These are phyloP conservation scores for Strobilomyces confusus DNA, from an alignment of 768 basidiomycete genomes.

Conservation along the genomic window DNA sequence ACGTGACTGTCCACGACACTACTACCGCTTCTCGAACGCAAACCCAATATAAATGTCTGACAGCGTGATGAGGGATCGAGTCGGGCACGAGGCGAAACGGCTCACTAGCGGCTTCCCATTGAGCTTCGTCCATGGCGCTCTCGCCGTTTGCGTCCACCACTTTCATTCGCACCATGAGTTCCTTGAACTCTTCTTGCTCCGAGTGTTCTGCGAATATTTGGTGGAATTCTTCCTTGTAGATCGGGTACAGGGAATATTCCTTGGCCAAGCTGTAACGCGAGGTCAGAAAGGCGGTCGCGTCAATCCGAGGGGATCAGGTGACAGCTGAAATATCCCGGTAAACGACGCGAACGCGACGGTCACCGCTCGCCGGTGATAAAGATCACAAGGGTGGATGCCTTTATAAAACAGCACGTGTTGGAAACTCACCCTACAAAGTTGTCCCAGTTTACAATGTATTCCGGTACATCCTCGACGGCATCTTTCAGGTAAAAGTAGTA, in stretches of 20 bases:
- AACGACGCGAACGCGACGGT: no score
- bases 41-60: conserved; percentile 93
- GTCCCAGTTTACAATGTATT: conserved; percentile 96
- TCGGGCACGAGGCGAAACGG: conserved; percentile 13
- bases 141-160: conserved; percentile 84
- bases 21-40: conserved; percentile 69
- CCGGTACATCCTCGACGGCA: conserved; percentile 95
- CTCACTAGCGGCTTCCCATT: conserved; percentile 99
- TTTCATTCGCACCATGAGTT: conserved; percentile 86
- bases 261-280: conserved; percentile 63
- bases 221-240: conserved; percentile 89
- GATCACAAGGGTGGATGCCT: not conserved
- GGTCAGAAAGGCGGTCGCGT: conserved; percentile 11
- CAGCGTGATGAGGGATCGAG: conserved; percentile 3
- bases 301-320: not conserved
- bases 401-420: not conserved
- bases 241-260: conserved; percentile 68
- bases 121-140: conserved; percentile 90
- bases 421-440: conserved; percentile 74
- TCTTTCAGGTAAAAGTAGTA: conserved; percentile 94
- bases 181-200: conserved; percentile 73
- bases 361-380: not conserved
- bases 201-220: conserved; percentile 81
- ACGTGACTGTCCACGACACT: not conserved
- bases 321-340: not conserved